Evolutionary conservation across 2,329 filamentous ascomycete genomes (phyloP), one percentile per base, ranked within the genome.

Genomic region (Aspergillus brasiliensis): DNA sequence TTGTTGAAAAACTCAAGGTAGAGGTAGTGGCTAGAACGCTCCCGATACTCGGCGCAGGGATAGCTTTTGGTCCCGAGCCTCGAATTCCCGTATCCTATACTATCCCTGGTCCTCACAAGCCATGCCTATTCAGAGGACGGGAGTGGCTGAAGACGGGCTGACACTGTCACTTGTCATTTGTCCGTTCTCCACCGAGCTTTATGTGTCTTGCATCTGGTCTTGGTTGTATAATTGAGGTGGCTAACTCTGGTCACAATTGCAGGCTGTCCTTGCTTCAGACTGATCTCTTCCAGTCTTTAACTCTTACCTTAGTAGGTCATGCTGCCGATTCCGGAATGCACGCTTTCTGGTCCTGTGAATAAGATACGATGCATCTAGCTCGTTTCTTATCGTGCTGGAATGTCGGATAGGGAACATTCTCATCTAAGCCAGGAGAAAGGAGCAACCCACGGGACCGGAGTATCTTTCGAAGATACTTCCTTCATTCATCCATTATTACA

Each of bases 71-170:
- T 31, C 8, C 48, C 53, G 44, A 51, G 44, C 31, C 44, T 52
- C 46, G 34, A 51, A 17, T 21, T 40, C 42, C 52, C 21, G 37
- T 44, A 55, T 31, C 11, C 34, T 28, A 38, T 38, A 42, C 23
- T 8, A 17, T 51, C n/a, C 51, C 47, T 34, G 1, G 37, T 21
- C 44, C 25, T 40, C 25, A n/a, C 28, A n/a, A 25, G 46, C 46
- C 46, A 48, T 48, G 46, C 46, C 15, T 27, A 28, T 28, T 48
- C 31, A 46, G 47, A 58, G 34, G 8, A 46, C 53, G 53, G 59
- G 47, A 62, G 63, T 62, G 59, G 64, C 59, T 65, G 56, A 46
- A 46, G 47, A 62, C 62, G 60, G 59, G 64, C 59, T 65, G 56
- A 46, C 49, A 51, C 27, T 42, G 56, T 58, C 56, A 53, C 51